Conservation (phyloP, 2,329 filamentous ascomycete species). For the Fonsecaea nubica region DNA sequence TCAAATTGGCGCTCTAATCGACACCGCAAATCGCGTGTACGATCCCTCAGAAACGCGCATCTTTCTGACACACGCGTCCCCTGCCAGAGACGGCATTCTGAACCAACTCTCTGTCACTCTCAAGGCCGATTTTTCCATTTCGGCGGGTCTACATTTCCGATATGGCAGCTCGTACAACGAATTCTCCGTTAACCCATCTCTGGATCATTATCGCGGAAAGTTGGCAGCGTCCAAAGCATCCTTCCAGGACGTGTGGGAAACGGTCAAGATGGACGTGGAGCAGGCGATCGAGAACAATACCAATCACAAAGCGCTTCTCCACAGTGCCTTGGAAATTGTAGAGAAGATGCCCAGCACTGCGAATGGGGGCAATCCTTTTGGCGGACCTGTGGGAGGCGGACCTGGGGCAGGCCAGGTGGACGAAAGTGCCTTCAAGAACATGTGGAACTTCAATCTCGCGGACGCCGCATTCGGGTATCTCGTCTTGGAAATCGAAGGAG, state of each 20-base stretch:
- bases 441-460: slow-evolving; percentile 97
- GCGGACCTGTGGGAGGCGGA: slow-evolving; percentile 76
- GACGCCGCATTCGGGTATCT: slow-evolving; percentile 97
- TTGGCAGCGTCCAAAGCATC: slow-evolving; percentile 96
- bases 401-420: slow-evolving; percentile 84
- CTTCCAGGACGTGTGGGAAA: slow-evolving; percentile 99
- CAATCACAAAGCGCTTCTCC: slow-evolving; percentile 87
- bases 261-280: slow-evolving; percentile 93
- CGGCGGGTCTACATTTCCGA: slow-evolving; percentile 94
- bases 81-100: slow-evolving; percentile 91
- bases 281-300: slow-evolving; percentile 92
- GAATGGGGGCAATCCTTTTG: slow-evolving; percentile 95
- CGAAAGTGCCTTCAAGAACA: slow-evolving; percentile 99
- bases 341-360: slow-evolving; percentile 97
- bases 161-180: slow-evolving; percentile 99
- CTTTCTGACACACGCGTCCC: slow-evolving; percentile 96
- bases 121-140: slow-evolving; percentile 98
- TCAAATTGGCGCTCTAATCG: slow-evolving; percentile 97
- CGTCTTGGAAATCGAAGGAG: slow-evolving; percentile 91
- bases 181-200: slow-evolving; percentile 96
- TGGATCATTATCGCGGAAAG: slow-evolving; percentile 98
- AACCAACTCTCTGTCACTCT: slow-evolving; percentile 97
- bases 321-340: slow-evolving; percentile 91
- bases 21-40: slow-evolving; percentile 97
- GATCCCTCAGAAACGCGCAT: slow-evolving; percentile 96